Evolutionary conservation across 2,329 filamentous ascomycete species (phyloP), one percentile per base, ranked within the genome.

Genomic region (Verticillium tricorpus): DNA sequence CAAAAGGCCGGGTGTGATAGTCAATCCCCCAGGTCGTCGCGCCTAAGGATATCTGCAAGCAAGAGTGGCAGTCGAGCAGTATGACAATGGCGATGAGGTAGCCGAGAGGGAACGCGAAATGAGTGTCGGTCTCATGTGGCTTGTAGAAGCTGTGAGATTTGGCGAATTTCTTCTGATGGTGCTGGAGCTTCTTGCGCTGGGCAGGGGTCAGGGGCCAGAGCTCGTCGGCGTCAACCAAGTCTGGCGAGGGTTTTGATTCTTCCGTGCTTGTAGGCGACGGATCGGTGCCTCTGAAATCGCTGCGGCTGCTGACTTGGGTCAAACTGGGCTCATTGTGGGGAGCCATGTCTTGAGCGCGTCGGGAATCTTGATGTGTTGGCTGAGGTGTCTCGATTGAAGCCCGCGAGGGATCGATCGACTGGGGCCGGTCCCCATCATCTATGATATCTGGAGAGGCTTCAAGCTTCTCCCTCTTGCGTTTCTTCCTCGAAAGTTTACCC

Each of bases 141-240:
- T 93, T 93, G 80, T 96, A 96, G 74, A 94, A 96, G 6, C 90
- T 93, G 72, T 96, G 92, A 0, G 89, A 92, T 67, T 89, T 92
- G 70, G 89, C 83, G 69, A 95, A 90, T 69, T 93, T 94, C 67
- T 81, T 83, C 70, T 93, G 89, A 69, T 96, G 92, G 71, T 95
- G 88, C 58, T 88, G 82, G 11, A 96, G 82, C 57, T 83, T 85
- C 63, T 82, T 81, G 69, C 93, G 89, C 72, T 95, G 89, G 63
- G 83, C 76, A 5, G 78, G 77, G 0, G 80, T 87, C 2, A 95
- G 79, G 4, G 92, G 88, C 0, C 85, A 85, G 28, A 82, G 73
- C 61, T 82, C 78, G 35, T 85, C 80, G n/a, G 74, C 72, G 22
- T 82, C 76, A 28, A 78, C 74, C 56, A 72, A 68, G 67, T 68